Conservation (phyloP, 768 basidiomycete species). For the Auriculariales sp. region DNA sequence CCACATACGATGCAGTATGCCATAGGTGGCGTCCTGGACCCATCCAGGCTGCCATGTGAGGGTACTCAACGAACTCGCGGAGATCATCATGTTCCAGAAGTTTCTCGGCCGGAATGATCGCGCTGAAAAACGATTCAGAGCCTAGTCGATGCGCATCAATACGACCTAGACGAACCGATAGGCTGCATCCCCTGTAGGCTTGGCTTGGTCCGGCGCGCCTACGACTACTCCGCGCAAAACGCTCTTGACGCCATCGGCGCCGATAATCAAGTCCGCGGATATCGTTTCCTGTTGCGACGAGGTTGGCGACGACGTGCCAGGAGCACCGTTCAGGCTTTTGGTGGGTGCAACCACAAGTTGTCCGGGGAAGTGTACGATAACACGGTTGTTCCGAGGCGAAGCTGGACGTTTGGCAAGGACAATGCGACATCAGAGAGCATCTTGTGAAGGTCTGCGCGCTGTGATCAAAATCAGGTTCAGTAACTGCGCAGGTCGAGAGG, state of each 20-base stretch:
- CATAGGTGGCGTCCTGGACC: constrained; percentile 11
- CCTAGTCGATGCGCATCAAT: too few relatives aligned
- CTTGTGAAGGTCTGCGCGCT: constrained; percentile 34
- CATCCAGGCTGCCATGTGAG: constrained; percentile 41
- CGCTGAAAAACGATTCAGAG: constrained; percentile 16
- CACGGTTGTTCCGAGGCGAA: constrained; percentile 23
- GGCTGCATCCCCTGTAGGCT: constrained; percentile 46
- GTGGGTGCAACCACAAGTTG: background rate
- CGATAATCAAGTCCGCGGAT: background rate
- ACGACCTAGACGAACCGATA: constrained; percentile 19
- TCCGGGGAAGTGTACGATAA: constrained; percentile 4
- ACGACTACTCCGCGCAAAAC: constrained; percentile 34
- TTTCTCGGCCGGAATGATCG: constrained; percentile 28
- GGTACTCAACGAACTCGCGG: constrained; percentile 29
- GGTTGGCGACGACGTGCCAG: too few relatives aligned
- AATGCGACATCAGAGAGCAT: constrained; percentile 29
- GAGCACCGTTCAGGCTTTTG: background rate
- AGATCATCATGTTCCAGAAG: constrained; percentile 40
- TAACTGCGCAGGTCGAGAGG: too few relatives aligned
- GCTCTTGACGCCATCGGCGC: constrained; percentile 36
- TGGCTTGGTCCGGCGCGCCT: constrained; percentile 25
- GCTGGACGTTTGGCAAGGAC: constrained; percentile 18
- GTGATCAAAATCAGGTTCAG: background rate
- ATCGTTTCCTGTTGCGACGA: too few relatives aligned
- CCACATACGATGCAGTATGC: constrained; percentile 2